Base-by-base conservation (phyloP, 2,329 filamentous ascomycete genomes). In the Scorias spongiosa region DNA sequence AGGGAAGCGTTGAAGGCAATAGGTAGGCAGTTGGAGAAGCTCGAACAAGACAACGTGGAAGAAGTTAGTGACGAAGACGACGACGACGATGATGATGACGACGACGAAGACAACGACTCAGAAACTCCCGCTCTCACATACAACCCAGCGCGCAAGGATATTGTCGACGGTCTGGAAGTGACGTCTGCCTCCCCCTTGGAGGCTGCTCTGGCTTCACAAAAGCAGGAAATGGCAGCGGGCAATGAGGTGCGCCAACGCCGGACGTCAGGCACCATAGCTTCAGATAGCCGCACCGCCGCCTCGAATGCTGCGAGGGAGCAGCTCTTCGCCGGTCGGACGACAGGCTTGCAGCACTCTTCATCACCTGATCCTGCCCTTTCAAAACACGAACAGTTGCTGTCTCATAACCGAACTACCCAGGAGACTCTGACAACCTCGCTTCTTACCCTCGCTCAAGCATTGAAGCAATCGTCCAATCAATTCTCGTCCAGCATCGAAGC, bases 381-480 rank as follows among this genome's bases (percentile, higher is more conserved):
- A 48, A 57, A 17, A 54, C 62, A 62, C 1, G 86, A 93, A 65
- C 72, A 78, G 1, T 72, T 87, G 29, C 74, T 94, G 38, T 77
- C 84, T 53, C 74, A 82, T 56, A 78, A 93, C 57, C 81, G 84
- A 43, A 70, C 69, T 43, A 86, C 94, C 65, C 88, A 95, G 63
- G 86, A 94, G 61, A 69, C 74, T 29, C 72, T 96, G 2, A 89
- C 88, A 0, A 72, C 75, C 32, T 88, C 84, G 7, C 79, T 96
- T n/a, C 70, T 94, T 17, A 68, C 74, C 39, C 83, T 95, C 66
- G 88, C 89, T 1, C 68, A 74, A 17, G 75, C 82, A 41, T 74
- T 95, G 34, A 93, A 93, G 60, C 66, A 75, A 40, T 84, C 80
- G 32, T 84, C 85, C 3, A 66, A 81, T 43, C 71, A 75, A 2